These are phyloP conservation scores for Chimonanthus praecox DNA, from an alignment of 164 flowering plant species.

Conservation along the genomic window DNA sequence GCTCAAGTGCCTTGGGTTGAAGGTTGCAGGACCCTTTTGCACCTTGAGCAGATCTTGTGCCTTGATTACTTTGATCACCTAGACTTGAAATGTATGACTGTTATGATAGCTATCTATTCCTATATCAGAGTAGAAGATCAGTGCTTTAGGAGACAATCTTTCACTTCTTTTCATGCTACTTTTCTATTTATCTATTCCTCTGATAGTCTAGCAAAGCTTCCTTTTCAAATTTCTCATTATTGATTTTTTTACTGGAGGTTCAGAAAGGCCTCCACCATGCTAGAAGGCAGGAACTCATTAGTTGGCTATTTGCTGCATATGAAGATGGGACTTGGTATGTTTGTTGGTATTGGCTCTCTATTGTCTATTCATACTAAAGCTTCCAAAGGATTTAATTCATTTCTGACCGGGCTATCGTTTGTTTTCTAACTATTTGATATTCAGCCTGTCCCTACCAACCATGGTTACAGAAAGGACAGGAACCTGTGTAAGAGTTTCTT, in stretches of 20 bases:
- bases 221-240: slow-evolving; percentile 3
- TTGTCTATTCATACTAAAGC: neutral
- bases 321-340: slow-evolving; percentile 54
- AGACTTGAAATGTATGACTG: neutral
- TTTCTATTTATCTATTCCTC: slow-evolving; percentile 1
- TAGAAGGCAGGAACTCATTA: slow-evolving; percentile 53
- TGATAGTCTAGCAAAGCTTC: slow-evolving; percentile 4
- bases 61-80: neutral
- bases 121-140: neutral
- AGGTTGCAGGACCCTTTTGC: no score
- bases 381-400: neutral
- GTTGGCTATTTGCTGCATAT: slow-evolving; percentile 44
- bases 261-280: slow-evolving; percentile 37
- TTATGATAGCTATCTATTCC: neutral
- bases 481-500: slow-evolving; percentile 48
- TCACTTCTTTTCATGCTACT: neutral
- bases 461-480: slow-evolving; percentile 45
- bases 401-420: slow-evolving; percentile 11
- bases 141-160: neutral
- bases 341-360: neutral
- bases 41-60: neutral
- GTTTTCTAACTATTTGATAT: slow-evolving; percentile 12
- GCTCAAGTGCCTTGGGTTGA: no score
- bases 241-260: slow-evolving; percentile 16
- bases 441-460: slow-evolving; percentile 49